Conservation (phyloP, 1,139 yeast species). For the Hyphopichia pseudoburtonii region DNA sequence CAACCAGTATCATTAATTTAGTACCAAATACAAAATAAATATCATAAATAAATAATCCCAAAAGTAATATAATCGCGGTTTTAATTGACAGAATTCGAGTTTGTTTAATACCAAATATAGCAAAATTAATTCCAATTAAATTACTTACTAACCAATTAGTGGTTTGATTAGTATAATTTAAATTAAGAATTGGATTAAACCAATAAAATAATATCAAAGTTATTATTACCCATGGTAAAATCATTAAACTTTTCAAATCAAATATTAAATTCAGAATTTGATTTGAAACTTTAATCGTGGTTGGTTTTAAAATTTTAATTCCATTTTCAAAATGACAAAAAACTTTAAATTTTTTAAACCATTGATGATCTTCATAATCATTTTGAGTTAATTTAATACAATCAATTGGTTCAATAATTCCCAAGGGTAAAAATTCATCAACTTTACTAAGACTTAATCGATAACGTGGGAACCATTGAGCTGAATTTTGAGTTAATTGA, state of each 20-base stretch:
- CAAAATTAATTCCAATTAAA: constrained; percentile 32
- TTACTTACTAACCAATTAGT: constrained; percentile 34
- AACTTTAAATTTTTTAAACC: constrained; percentile 14
- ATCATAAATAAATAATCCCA: constrained; percentile 59
- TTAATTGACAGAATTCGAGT: constrained; percentile 39
- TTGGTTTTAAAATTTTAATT: constrained; percentile 16
- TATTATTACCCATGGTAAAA: constrained; percentile 19
- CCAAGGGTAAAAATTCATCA: constrained; percentile 24
- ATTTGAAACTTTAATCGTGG: constrained; percentile 19
- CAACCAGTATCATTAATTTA: constrained; percentile 63
- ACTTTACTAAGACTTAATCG: constrained; percentile 15
- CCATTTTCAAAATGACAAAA: constrained; percentile 12
- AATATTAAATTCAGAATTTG: constrained; percentile 31
- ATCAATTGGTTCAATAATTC: constrained; percentile 14
- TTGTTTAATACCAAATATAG: constrained; percentile 34
- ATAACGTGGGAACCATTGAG: constrained; percentile 17
- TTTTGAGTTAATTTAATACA: constrained; percentile 4
- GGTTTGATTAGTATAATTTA: constrained; percentile 7
- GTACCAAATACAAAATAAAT: constrained; percentile 67
- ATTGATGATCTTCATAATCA: constrained; percentile 15
- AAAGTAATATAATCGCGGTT: constrained; percentile 44
- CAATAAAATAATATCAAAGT: constrained; percentile 19
- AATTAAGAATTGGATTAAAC: constrained; percentile 20
- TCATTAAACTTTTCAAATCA: constrained; percentile 31
- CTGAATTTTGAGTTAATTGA: constrained; percentile 10